Evolutionary conservation across 2,329 filamentous ascomycete species (phyloP), one percentile per base, ranked within the genome.

Genomic region (Curvularia verruculosa): DNA sequence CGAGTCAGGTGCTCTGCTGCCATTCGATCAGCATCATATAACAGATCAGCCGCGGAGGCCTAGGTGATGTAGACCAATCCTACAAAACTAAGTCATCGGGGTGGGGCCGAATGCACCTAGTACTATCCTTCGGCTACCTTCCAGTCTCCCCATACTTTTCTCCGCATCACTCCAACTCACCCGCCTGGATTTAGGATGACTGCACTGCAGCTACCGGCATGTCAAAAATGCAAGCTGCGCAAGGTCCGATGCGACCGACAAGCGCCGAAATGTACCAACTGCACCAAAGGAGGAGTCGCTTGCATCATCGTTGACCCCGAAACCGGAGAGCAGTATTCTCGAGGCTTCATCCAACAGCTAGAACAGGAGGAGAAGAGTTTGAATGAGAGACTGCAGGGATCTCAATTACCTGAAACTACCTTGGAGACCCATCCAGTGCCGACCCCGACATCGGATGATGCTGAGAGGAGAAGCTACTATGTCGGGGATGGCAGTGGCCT

Each of bases 211-310:
- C 37, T 60, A 18, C 57, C 57, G n/a, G 57, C 54, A 29, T 60
- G 57, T 37, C 52, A 59, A 29, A 60, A 60, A 52, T 60, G 57
- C 28, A 60, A 56, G 29, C 9, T 56, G 3, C 57, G 57, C 40
- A 63, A 60, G 41, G 57, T 63, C 29, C 57, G 54, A 45, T 45
- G 43, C 13, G 31, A 34, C 43, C 43, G 43, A 45, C 40, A 43
- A 39, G 36, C 36, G 18, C 36, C 37, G 3, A 23, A 40, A 10
- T 40, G 12, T 18, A 41, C 21, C 39, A 41, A 41, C 39, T 41
- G 5, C 19, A 41, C 39, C 21, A 41, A 23, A 12, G 39, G 39
- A 41, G 21, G 19, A 5, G 39, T 41, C n/a, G 19, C 12, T 24
- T 41, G 39, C 21, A 24, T 19, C 19, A 23, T 41, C 12, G 19